phyloP scores from a whole-genome alignment of 2,329 filamentous ascomycete genomes.

The Aspergillus sp. region DNA sequence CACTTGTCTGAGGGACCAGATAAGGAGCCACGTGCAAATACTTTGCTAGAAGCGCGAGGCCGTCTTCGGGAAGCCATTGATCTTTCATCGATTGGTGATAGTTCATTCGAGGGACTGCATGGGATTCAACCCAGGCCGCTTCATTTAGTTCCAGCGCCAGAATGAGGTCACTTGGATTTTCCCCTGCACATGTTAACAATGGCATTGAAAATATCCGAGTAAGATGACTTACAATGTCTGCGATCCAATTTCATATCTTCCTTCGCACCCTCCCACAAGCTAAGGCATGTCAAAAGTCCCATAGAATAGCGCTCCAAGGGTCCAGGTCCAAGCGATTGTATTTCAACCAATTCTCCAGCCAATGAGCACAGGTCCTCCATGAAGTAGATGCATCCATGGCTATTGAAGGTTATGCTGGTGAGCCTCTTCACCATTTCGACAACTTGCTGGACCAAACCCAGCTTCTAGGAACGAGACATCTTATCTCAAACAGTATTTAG shows the following conservation, averaged over 20 bases:
- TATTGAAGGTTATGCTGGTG: conserved; percentile 14
- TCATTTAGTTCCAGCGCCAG: conserved; percentile 20
- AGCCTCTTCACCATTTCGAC: conserved; percentile 22
- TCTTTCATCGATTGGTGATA: conserved; percentile 15
- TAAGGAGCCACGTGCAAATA: conserved; percentile 19
- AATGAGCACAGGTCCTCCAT: conserved; percentile 14
- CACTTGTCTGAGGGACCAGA: conserved; percentile 10
- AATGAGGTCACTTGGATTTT: conserved; percentile 13
- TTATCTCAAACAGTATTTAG: conserved; percentile 24
- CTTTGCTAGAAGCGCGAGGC: conserved; percentile 16
- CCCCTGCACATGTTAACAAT: conserved; percentile 11
- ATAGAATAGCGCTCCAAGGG: conserved; percentile 14
- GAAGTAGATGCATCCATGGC: conserved; percentile 22
- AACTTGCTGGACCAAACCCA: conserved; percentile 19
- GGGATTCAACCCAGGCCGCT: conserved; percentile 15
- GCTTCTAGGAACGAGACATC: conserved; percentile 18
- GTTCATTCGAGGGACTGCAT: conserved; percentile 21
- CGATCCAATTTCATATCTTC: conserved; percentile 20
- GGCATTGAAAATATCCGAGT: background rate
- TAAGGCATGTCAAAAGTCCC: conserved; percentile 16
- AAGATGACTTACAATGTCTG: conserved; percentile 23
- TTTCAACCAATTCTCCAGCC: no score
- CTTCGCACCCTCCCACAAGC: conserved; percentile 16
- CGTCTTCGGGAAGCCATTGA: conserved; percentile 16
- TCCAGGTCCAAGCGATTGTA: conserved; percentile 3